Conservation (phyloP, 768 basidiomycete species). For the Lyophyllum semitale region DNA sequence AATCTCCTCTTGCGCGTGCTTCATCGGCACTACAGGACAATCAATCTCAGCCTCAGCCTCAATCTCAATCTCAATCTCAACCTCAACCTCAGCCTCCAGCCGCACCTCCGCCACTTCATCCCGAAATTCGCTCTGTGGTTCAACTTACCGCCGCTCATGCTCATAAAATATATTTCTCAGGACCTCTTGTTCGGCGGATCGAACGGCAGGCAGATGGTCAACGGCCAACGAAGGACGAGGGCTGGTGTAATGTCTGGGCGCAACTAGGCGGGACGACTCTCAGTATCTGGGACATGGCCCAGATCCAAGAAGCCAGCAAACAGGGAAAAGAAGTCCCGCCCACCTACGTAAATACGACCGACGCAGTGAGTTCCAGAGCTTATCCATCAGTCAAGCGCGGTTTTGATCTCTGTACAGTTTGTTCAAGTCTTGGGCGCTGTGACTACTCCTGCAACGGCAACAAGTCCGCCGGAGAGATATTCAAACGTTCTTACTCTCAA, state of each 20-base stretch:
- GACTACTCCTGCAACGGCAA: constrained; percentile 57
- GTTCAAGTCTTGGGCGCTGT: constrained; percentile 78
- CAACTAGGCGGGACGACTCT: constrained; percentile 88
- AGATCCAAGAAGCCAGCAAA: constrained; percentile 81
- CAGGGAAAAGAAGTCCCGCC: constrained; percentile 84
- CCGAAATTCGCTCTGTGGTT: constrained; percentile 82
- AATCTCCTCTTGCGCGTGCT: constrained; percentile 9
- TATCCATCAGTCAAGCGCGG: constrained; percentile 5
- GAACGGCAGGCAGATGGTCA: constrained; percentile 81
- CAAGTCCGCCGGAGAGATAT: constrained; percentile 56
- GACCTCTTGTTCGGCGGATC: constrained; percentile 73
- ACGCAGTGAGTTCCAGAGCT: constrained; percentile 64
- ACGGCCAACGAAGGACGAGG: constrained; percentile 68
- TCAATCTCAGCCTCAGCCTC: constrained; percentile 19
- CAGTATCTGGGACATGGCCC: constrained; percentile 90
- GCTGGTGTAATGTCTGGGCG: constrained; percentile 87
- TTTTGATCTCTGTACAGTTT: constrained; percentile 47
- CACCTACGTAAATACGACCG: constrained; percentile 83
- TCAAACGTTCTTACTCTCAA: constrained; percentile 88
- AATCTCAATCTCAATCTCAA: constrained; percentile 22
- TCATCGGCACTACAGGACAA: constrained; percentile 1
- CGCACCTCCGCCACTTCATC: constrained; percentile 57
- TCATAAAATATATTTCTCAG: constrained; percentile 87
- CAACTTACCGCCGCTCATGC: constrained; percentile 74
- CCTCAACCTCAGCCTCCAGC: constrained; percentile 19